A percentile compares a stretch with the other conserved stretches of the same genome.
Evolutionary conservation across 495 filamentous ascomycete genomes (phyloP).

Genomic region (Daldinia grandis): DNA sequence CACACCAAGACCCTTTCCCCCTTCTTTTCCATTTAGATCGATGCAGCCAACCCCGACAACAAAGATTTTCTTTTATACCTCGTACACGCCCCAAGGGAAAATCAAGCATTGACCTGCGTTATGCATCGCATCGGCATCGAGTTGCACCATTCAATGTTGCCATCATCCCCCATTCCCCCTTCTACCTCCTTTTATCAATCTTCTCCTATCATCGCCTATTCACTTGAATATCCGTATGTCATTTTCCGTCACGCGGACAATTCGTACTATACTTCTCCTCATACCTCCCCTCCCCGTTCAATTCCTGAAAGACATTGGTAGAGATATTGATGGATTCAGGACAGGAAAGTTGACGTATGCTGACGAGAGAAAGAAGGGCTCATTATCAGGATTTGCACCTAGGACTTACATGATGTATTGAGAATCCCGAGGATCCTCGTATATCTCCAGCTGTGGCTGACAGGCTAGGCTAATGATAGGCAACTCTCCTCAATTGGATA

Average conservation of each 20-base stretch:
- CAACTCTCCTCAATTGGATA: constrained; percentile 21
- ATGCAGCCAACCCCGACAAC: constrained; percentile 38
- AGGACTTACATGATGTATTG: constrained; percentile 35
- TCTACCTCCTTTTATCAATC: constrained; percentile 1
- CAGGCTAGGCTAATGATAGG: constrained; percentile 14
- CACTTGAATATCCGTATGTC: constrained; percentile 14
- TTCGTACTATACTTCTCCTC: neutral
- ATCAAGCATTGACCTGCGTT: constrained; percentile 26
- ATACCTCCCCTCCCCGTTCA: neutral
- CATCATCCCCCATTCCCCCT: constrained; percentile 19
- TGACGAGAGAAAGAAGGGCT: constrained; percentile 32
- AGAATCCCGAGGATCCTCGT: neutral
- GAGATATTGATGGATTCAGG: constrained; percentile 7
- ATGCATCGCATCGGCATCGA: constrained; percentile 25
- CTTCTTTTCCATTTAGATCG: constrained; percentile 5
- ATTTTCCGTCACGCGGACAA: constrained; percentile 14
- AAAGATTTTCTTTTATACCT: constrained; percentile 23
- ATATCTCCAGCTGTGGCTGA: constrained; percentile 28
- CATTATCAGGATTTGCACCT: constrained; percentile 25
- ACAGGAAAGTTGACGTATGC: constrained; percentile 24
- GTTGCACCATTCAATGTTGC: constrained; percentile 17
- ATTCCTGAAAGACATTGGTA: neutral
- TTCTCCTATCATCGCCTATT: constrained; percentile 10
- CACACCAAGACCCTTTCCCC: constrained; percentile 34
- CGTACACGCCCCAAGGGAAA: constrained; percentile 1